Evolutionary conservation across 352 stramenopile species (phyloP), one percentile per base, ranked within the genome.

Genomic region (Pythium rhizo-oryzae): DNA sequence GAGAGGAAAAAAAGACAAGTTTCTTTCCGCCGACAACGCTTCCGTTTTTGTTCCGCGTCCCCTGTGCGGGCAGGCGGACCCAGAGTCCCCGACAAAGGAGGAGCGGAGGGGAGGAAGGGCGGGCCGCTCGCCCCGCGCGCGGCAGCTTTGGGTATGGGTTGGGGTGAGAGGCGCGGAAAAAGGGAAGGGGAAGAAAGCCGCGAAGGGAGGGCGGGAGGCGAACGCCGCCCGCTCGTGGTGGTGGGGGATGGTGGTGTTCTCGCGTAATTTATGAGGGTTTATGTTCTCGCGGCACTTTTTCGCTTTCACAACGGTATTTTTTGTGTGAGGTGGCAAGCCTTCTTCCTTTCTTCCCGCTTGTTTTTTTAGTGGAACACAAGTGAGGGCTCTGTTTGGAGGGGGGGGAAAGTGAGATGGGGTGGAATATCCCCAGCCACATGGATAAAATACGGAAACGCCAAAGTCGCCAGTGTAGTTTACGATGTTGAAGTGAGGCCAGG

Each of bases 381-480:
- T 8, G 1, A 16, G 8, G 8, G 12, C 35, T 41, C 12, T 41
- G n/a, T n/a, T 41, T 66, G 33, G n/a, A n/a, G n/a, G n/a, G 51
- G 33, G 16, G 12, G 43, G 41, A 66, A 66, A 61, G 55, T 61
- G 55, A 58, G 37, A 53, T 53, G 62, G 43, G 37, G 63, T 15
- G 58, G 63, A 41, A 37, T 28, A 23, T 41, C 35, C 35, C 24
- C 30, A 61, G 62, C 41, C 62, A 62, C 23, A 51, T 57, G 28
- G 23, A 72, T 62, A 72, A 72, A 72, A 67, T 72, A 72, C 65
- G 52, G 65, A 72, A 72, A 60, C 57, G 23, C 21, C 19, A 16
- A 21, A 43, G 7, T 21, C 9, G 8, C 25, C 33, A 51, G 16
- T 28, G 65, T 72, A 72, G 21, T 66, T 72, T 72, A 67, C 53